Evolutionary conservation across 2,329 filamentous ascomycete genomes (phyloP).

Genomic region (Fusarium ramigenum): DNA sequence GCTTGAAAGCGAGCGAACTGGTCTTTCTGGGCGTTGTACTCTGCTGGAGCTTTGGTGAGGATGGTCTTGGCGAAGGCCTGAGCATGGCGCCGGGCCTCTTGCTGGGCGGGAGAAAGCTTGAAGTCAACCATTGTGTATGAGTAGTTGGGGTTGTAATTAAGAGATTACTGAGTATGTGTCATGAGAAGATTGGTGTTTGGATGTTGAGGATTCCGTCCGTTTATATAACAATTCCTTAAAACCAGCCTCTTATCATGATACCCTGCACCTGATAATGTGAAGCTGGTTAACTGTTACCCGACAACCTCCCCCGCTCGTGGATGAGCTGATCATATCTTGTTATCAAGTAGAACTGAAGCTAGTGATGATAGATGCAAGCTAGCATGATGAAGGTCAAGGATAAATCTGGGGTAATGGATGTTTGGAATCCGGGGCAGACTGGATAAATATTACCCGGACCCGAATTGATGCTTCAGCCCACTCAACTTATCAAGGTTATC

Average conservation of each 20-base stretch:
- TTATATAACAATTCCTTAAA: neutral
- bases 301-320: neutral
- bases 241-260: neutral
- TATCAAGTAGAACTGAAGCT: neutral
- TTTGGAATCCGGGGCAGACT: neutral
- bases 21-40: neutral
- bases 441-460: neutral
- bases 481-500: neutral
- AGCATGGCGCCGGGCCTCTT: neutral
- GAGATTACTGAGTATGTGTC: neutral
- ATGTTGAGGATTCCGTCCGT: neutral
- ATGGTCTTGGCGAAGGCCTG: neutral
- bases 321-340: neutral
- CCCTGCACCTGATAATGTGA: neutral
- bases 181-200: rapidly evolving
- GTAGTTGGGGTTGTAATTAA: rapidly evolving
- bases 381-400: neutral
- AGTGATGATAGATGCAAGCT: neutral
- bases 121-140: neutral
- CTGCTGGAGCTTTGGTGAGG: neutral
- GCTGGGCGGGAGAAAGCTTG: neutral
- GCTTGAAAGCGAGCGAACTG: neutral
- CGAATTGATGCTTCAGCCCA: neutral
- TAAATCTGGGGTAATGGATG: neutral
- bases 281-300: neutral